Percentiles rank a stretch among this genome's conserved stretches.
These are phyloP conservation scores for Dendrostoma leiphaemia DNA, from an alignment of 2,329 filamentous ascomycete species.

Conservation along the genomic window DNA sequence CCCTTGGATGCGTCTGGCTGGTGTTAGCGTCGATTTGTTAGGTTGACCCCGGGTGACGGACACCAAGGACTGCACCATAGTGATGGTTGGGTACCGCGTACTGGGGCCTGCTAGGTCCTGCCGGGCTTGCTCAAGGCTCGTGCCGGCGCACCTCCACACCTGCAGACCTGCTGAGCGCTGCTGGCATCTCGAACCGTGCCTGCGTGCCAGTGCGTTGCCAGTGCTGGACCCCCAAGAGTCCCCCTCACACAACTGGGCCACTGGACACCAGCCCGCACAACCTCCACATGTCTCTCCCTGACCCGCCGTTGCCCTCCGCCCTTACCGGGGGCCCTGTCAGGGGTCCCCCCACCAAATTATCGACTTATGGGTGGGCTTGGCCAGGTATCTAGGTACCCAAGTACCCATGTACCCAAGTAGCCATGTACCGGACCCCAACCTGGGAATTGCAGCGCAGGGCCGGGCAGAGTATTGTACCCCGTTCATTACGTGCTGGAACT, in stretches of 20 bases:
- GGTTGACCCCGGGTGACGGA: not conserved
- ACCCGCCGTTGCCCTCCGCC: conserved; percentile 6
- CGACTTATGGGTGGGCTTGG: conserved; percentile 2
- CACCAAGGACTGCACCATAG: too few species aligned
- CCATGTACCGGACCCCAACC: conserved; percentile 7
- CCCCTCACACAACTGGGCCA: too few species aligned
- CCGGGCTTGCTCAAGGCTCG: not conserved
- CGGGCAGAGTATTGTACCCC: conserved; percentile 11
- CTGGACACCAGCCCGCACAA: conserved; percentile 7
- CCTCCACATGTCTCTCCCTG: conserved; percentile 18
- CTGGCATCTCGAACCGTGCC: too few species aligned
- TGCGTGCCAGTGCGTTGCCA: not conserved
- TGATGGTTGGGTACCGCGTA: too few species aligned
- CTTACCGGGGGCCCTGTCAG: conserved; percentile 10
- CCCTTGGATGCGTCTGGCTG: too few species aligned
- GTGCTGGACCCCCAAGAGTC: not conserved
- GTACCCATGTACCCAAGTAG: conserved; percentile 10
- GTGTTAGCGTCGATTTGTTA: not conserved
- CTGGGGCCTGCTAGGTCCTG: not conserved
- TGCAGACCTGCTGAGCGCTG: too few species aligned
- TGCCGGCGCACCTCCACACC: too few species aligned
- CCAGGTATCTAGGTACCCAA: not conserved
- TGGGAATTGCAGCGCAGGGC: too few species aligned
- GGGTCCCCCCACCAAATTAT: conserved; percentile 16
- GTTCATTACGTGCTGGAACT: conserved; percentile 19